Percentiles rank a stretch among this genome's conserved stretches.
Conservation (phyloP, 1,284 basidiomycete genomes). For the Heliocybe sulcata region DNA sequence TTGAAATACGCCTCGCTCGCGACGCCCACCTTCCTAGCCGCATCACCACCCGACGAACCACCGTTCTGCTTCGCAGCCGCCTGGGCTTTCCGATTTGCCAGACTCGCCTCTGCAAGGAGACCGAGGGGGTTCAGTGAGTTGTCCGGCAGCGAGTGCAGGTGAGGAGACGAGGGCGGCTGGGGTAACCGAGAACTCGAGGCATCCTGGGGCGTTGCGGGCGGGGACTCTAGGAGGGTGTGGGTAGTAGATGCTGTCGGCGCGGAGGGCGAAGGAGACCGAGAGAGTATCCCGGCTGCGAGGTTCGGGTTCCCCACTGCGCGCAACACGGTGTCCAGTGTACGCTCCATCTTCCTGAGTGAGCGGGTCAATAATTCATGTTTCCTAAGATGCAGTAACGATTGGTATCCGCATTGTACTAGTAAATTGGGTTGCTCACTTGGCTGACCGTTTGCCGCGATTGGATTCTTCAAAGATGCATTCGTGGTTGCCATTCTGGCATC, state of each 20-base stretch:
- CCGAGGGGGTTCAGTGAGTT: slow-evolving; percentile 88
- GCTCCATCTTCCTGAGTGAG: slow-evolving; percentile 90
- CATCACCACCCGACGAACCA: not conserved
- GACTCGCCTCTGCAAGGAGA: slow-evolving; percentile 83
- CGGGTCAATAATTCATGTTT: slow-evolving; percentile 85
- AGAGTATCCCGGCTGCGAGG: slow-evolving; percentile 71
- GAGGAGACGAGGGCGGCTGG: slow-evolving; percentile 44
- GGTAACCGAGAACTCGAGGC: slow-evolving; percentile 28
- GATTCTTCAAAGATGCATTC: slow-evolving; percentile 95
- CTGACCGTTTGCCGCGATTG: slow-evolving; percentile 87
- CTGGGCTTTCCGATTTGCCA: slow-evolving; percentile 72
- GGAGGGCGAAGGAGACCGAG: slow-evolving; percentile 72
- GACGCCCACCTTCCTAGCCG: slow-evolving; percentile 59
- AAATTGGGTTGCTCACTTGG: slow-evolving; percentile 49
- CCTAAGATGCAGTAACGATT: slow-evolving; percentile 32
- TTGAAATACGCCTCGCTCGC: slow-evolving; percentile 93
- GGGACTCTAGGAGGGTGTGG: slow-evolving; percentile 53
- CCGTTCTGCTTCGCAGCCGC: not conserved
- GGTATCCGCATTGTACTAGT: not conserved
- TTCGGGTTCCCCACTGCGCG: slow-evolving; percentile 78
- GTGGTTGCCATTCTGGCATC: slow-evolving; percentile 73
- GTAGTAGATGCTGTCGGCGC: slow-evolving; percentile 40
- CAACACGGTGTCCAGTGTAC: slow-evolving; percentile 83
- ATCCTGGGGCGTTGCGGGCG: slow-evolving; percentile 11
- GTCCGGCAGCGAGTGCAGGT: slow-evolving; percentile 86